Conservation (phyloP, 1,139 yeast genomes). For the Zygosaccharomyces sapae region DNA sequence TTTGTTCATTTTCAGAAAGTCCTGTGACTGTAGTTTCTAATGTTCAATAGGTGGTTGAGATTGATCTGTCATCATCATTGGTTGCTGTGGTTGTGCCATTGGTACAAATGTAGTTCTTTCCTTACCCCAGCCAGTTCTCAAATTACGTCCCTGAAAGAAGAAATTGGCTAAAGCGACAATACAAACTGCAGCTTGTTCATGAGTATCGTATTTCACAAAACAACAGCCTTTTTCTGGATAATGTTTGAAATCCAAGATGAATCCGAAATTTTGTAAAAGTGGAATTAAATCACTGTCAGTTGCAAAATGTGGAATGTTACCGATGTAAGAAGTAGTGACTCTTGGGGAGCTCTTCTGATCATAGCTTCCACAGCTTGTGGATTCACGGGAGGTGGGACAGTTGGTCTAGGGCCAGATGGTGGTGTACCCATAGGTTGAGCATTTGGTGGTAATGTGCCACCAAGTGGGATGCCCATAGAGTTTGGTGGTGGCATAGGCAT, state of each 20-base stretch:
- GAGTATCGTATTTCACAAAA: slow-evolving; percentile 80
- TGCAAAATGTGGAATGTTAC: slow-evolving; percentile 75
- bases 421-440: slow-evolving; percentile 16
- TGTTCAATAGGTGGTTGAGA: slow-evolving; percentile 9
- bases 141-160: slow-evolving; percentile 68
- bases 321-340: slow-evolving; percentile 74
- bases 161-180: slow-evolving; percentile 78
- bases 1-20: not conserved
- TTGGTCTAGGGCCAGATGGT: slow-evolving; percentile 22
- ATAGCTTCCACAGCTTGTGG: slow-evolving; percentile 67
- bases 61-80: slow-evolving; percentile 6
- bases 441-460: slow-evolving; percentile 19
- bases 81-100: slow-evolving; percentile 18
- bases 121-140: slow-evolving; percentile 88
- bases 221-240: slow-evolving; percentile 60
- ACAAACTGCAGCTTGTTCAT: slow-evolving; percentile 85
- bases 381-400: slow-evolving; percentile 36
- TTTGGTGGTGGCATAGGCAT: slow-evolving; percentile 25
- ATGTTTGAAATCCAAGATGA: slow-evolving; percentile 72
- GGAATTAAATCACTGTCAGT: slow-evolving; percentile 71
- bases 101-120: slow-evolving; percentile 46
- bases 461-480: slow-evolving; percentile 20
- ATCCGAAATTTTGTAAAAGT: slow-evolving; percentile 73
- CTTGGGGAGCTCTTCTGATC: slow-evolving; percentile 73
- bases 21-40: not conserved